These are phyloP conservation scores for Cystobasidiaceae sp. DNA, from an alignment of 1,284 basidiomycete species.

Conservation along the genomic window DNA sequence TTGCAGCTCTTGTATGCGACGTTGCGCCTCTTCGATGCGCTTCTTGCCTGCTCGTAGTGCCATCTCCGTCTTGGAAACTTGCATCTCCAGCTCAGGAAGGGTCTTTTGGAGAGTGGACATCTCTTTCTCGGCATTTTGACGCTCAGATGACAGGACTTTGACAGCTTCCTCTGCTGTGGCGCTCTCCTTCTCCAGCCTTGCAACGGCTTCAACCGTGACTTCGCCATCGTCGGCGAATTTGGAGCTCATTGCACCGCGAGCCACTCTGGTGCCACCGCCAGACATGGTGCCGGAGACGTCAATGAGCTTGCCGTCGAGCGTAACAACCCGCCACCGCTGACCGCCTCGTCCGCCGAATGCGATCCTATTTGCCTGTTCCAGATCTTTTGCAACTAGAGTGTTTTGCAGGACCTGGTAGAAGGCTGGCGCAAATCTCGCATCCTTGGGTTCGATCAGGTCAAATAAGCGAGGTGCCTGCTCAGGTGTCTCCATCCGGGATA, in stretches of 20 bases:
- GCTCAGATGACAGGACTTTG: conserved; percentile 55
- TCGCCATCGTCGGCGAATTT: conserved; percentile 71
- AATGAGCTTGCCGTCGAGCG: conserved; percentile 87
- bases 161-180: conserved; percentile 61
- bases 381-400: conserved; percentile 82
- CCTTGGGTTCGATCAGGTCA: conserved; percentile 89
- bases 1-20: conserved; percentile 69
- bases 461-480: conserved; percentile 87
- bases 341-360: conserved; percentile 60
- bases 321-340: conserved; percentile 86
- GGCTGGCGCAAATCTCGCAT: conserved; percentile 72
- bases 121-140: conserved; percentile 59
- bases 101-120: conserved; percentile 58
- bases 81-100: conserved; percentile 70
- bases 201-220: conserved; percentile 75
- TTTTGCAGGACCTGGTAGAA: conserved; percentile 88
- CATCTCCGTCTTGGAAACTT: conserved; percentile 75
- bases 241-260: conserved; percentile 86
- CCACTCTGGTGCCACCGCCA: conserved; percentile 77
- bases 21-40: conserved; percentile 75
- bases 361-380: conserved; percentile 90
- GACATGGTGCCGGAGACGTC: conserved; percentile 97
- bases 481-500: conserved; percentile 67
- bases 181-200: conserved; percentile 69
- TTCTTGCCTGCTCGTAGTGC: conserved; percentile 60